Base-by-base conservation (phyloP, 225 moss, liverwort and hornwort genomes). In the Thuidium tamariscinum region DNA sequence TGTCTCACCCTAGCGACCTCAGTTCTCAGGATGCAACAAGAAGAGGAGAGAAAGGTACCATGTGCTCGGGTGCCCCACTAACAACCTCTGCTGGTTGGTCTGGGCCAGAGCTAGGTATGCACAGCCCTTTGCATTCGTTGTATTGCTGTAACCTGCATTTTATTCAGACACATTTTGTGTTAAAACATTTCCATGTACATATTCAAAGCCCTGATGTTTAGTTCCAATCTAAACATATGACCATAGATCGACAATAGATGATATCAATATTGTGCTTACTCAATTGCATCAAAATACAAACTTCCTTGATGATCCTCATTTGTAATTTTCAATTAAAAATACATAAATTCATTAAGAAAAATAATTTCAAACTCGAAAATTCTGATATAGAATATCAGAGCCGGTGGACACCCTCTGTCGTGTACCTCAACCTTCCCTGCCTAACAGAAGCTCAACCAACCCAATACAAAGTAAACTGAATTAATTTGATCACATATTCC, bases 31-130 rank as follows among this genome's bases (percentile, higher is more conserved):
- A 78, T 61, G 65, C 62, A 85, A 68, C 79, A 77, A 84, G 86
- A 62, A 79, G 57, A 75, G 83, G 61, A 87, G 79, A 88, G 85
- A 91, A 82, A 71, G 89, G 64, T 61, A 84, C 96, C 95, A 97
- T 88, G 65, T 96, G 92, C 67, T 92, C 92, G 44, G 97, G 95
- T 71, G 97, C 96, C 54, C 89, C 89, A 87, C 85, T 93, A 46
- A 97, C 94, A 54, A 95, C 95, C 92, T 95, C 94, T 79, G 95
- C 92, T 74, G 95, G 96, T 84, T 95, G 93, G 86, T 97, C 94
- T 78, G 89, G 89, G 56, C 94, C 94, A 82, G 91, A 82, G 87
- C 94, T 95, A 46, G 88, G 91, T 88, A 95, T 87, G 84, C 97
- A 97, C 49, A 92, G 83, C 82, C 92, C 94, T 85, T 92, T 92